Evolutionary conservation across 202 grass and related monocot species (phyloP).

Genomic region (Schoenoplectus tabernaemontani): DNA sequence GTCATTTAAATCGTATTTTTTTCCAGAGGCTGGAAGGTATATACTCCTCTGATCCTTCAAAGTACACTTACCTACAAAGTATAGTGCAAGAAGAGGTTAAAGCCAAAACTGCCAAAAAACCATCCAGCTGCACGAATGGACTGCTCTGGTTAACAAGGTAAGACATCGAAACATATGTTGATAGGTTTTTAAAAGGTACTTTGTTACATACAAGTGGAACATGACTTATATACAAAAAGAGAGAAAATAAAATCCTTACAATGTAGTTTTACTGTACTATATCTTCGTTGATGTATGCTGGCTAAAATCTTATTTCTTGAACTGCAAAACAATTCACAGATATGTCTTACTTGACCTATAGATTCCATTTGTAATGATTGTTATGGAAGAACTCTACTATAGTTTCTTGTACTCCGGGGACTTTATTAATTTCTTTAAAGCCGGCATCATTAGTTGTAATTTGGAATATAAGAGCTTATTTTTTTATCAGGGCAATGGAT

Average conservation of each 20-base stretch:
- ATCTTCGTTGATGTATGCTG: neutral
- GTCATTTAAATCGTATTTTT: neutral
- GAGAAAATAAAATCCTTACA: neutral
- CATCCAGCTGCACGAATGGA: conserved; percentile 27
- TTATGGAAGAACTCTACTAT: neutral
- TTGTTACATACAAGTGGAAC: neutral
- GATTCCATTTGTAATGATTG: neutral
- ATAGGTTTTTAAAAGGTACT: neutral
- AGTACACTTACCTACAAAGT: conserved; percentile 12
- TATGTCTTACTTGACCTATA: neutral
- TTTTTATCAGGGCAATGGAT: conserved; percentile 21
- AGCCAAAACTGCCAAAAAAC: conserved; percentile 23
- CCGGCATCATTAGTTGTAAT: neutral
- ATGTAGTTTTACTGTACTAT: neutral
- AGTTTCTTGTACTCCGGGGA: neutral
- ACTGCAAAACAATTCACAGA: neutral
- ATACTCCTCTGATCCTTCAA: conserved; percentile 28
- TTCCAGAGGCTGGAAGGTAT: conserved; percentile 26
- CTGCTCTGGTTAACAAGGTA: conserved; percentile 36
- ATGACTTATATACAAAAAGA: neutral
- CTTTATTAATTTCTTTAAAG: neutral
- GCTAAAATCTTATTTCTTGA: neutral
- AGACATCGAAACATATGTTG: neutral
- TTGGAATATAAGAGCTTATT: neutral
- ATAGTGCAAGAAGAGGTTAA: conserved; percentile 26